phyloP scores from a whole-genome alignment of 2,329 filamentous ascomycete genomes.

The Bertia moriformis region DNA sequence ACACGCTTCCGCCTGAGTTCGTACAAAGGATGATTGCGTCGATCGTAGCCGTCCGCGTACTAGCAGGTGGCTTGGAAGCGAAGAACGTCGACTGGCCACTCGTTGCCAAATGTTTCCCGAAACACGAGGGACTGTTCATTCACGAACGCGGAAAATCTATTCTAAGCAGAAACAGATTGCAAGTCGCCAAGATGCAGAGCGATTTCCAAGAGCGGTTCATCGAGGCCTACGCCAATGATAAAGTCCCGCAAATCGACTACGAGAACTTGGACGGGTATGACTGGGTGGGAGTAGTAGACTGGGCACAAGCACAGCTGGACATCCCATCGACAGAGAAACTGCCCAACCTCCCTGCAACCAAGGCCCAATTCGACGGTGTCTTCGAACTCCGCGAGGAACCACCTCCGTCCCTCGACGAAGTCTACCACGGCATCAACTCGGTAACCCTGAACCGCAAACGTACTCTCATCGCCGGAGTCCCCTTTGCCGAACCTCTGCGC shows the following conservation, averaged over 20 bases:
- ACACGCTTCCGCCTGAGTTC: conserved; percentile 3
- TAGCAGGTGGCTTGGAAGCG: conserved; percentile 25
- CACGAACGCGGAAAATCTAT: conserved; percentile 19
- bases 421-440: conserved; percentile 5
- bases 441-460: conserved; percentile 18
- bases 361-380: conserved; percentile 20
- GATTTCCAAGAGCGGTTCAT: conserved; percentile 28
- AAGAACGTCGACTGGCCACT: conserved; percentile 26
- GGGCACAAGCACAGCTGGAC: conserved; percentile 24
- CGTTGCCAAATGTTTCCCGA: conserved; percentile 22
- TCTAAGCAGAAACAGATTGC: conserved; percentile 17
- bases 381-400: conserved; percentile 22
- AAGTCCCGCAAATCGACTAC: conserved; percentile 26
- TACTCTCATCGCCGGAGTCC: conserved; percentile 13
- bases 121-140: conserved; percentile 18
- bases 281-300: conserved; percentile 27
- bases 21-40: conserved; percentile 20
- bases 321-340: conserved; percentile 17
- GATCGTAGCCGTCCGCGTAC: conserved; percentile 23
- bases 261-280: conserved; percentile 24
- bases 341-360: conserved; percentile 24
- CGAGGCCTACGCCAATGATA: conserved; percentile 23
- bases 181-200: conserved; percentile 24
- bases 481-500: conserved; percentile 13
- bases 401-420: conserved; percentile 7